A percentile compares a stretch with the other conserved stretches of the same genome.
These are phyloP conservation scores for Coniochaeta ligniaria DNA, from an alignment of 2,329 filamentous ascomycete species.

Conservation along the genomic window DNA sequence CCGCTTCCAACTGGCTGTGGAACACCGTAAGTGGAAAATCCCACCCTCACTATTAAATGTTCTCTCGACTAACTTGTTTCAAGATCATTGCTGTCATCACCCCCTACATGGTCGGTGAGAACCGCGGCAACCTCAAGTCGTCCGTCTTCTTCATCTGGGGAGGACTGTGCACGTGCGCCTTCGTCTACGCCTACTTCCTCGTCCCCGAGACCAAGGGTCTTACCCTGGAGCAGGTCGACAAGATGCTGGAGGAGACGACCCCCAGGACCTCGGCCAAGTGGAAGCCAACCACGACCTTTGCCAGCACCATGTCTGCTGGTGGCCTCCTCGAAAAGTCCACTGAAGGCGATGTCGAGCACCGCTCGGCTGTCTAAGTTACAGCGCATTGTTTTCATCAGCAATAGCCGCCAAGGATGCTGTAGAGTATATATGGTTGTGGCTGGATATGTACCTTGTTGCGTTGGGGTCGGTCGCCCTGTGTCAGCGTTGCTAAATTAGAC, in stretches of 20 bases:
- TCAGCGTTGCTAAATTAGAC: background rate
- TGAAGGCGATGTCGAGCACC: background rate
- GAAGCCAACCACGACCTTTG: slow-evolving; percentile 66
- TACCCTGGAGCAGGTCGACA: slow-evolving; percentile 72
- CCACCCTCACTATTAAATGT: too few species aligned
- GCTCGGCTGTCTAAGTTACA: background rate
- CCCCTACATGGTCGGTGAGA: slow-evolving; percentile 59
- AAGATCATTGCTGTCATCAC: slow-evolving; percentile 58
- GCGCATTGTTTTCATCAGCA: background rate
- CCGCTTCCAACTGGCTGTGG: slow-evolving; percentile 89
- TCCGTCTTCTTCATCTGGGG: slow-evolving; percentile 75
- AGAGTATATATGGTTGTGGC: background rate
- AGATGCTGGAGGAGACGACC: slow-evolving; percentile 82
- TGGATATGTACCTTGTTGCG: background rate
- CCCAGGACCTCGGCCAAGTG: slow-evolving; percentile 71
- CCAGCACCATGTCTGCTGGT: slow-evolving; percentile 17
- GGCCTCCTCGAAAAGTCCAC: background rate
- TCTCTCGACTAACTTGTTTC: background rate
- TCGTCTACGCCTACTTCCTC: slow-evolving; percentile 65
- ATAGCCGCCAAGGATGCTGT: background rate
- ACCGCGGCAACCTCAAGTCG: slow-evolving; percentile 58
- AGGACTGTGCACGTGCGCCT: slow-evolving; percentile 51
- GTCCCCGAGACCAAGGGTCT: slow-evolving; percentile 70
- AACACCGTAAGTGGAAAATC: slow-evolving; percentile 49
- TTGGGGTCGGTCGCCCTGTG: background rate